Evolutionary conservation across 2,329 filamentous ascomycete species (phyloP), one percentile per base, ranked within the genome.

Genomic region (Hymenoscyphus salicellus): DNA sequence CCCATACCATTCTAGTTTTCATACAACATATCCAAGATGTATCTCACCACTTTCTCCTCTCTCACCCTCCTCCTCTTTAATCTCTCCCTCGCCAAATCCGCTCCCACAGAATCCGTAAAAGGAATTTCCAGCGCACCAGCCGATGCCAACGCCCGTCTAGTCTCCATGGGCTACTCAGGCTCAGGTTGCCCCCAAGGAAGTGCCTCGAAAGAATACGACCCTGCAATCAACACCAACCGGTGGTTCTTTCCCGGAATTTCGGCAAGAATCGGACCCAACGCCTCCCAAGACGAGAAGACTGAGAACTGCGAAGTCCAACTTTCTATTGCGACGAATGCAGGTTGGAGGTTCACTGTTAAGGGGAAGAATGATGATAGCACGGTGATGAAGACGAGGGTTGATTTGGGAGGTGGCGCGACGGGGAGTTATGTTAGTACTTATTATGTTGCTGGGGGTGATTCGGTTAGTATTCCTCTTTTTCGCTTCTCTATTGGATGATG

Each of bases 111-210:
- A 23, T 10, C 23, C 5, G 23, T 17, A 36, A 14, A 16, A 43
- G 46, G 17, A 16, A 56, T 61, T 4, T 26, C 46, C 33, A 14
- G 5, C 5, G 55, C 61, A 11, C 61, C 61, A 17, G 26, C 61
- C 3, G 61, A 63, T 3, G 55, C 55, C 33, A 32, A 58, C 17
- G 61, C 61, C 8, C 55, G 23, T 11, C 55, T 63, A n/a, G 17
- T 49, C 20, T 52, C 38, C 38, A 49, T 63, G 36, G n/a, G 23
- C 26, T 63, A 63, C 41, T 58, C 61, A 6, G 61, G 61, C 41
- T 58, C 55, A 14, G 61, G 61, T 11, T 63, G 61, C 49, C 61
- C 61, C 26, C 61, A 63, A 49, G 61, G 61, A 5, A 58, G 55
- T n/a, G 46, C 49, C 17, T 55, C 49, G 5, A 55, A 36, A 36